Evolutionary conservation across 371 early-diverging fungal genomes (phyloP), one percentile per base, ranked within the genome.

Genomic region (Mucor sp.): DNA sequence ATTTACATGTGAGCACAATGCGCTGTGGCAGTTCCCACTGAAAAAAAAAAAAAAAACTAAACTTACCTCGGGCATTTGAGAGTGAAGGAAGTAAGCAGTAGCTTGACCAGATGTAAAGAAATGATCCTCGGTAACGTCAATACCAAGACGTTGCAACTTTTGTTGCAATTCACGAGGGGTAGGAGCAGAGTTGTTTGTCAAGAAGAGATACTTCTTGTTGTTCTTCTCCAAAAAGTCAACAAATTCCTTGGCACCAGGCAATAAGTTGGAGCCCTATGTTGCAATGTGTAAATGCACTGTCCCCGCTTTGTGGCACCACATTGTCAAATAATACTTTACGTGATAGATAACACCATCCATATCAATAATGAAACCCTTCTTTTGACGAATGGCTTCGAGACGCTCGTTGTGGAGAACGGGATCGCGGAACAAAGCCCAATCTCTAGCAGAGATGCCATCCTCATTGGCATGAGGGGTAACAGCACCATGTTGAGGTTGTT

Each of bases 281-380:
- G n/a, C 28, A 50, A 63, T n/a, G 15, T 50, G 23, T 57, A 43
- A 55, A 33, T 33, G 57, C 64, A 44, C 19, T 44, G 28, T 23
- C 33, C 35, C 12, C 28, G 30, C 12, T 19, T 61, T 47, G n/a
- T 61, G n/a, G 3, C 30, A 50, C 28, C 59, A 58, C 11, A 39
- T 37, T 23, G 14, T 48, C 23, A 63, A 61, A 60, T 43, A 47
- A 50, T 50, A 79, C 75, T 75, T 37, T 79, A 81, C 89, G 48
- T 87, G 88, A 63, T 89, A 89, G 62, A 89, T 85, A 44, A 89
- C 90, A 70, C 89, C 90, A 74, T 89, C 88, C 88, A 89, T 89
- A 79, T 89, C 88, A 71, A 84, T 83, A 57, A 87, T 86, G 69
- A 81, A 89, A 25, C 83, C 88, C 76, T 87, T 82, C 77, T 87